Evolutionary conservation across 31 red algal species (phyloP).

Genomic region (Porphyra umbilicalis): DNA sequence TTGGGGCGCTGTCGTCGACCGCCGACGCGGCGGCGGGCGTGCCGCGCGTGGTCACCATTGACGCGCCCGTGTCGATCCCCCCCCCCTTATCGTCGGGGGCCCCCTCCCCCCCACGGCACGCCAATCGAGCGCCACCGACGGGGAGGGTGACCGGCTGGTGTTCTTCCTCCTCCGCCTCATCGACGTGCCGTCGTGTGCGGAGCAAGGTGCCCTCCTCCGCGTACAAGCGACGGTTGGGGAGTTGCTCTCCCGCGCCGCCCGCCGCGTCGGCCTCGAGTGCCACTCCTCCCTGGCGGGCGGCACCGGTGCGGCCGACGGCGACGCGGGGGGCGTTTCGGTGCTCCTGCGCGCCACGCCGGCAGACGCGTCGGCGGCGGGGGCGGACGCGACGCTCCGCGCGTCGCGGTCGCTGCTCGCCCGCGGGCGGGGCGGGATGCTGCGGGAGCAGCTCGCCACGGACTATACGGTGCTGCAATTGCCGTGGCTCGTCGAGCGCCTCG

Average conservation of each 20-base stretch:
- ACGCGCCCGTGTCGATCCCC: neutral
- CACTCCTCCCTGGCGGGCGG: no score
- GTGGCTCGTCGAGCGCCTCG: neutral
- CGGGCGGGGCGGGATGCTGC: neutral
- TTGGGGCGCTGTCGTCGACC: neutral
- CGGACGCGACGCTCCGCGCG: neutral
- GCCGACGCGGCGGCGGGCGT: neutral
- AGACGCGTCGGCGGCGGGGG: neutral
- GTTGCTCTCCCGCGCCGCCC: neutral
- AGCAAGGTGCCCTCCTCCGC: neutral
- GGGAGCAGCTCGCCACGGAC: neutral
- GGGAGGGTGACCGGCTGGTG: neutral
- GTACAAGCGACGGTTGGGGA: neutral
- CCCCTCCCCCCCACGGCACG: neutral
- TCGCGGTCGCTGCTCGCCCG: neutral
- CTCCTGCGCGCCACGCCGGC: neutral
- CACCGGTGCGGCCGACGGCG: neutral
- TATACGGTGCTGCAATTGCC: neutral
- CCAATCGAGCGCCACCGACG: neutral
- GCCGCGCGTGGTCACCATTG: no score
- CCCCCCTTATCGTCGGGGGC: neutral
- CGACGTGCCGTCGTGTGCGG: neutral
- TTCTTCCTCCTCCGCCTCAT: neutral
- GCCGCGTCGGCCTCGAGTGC: neutral
- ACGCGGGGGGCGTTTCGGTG: neutral